A percentile compares a stretch with the other conserved stretches of the same genome.
These are phyloP conservation scores for Knufia fluminis DNA, from an alignment of 2,329 filamentous ascomycete species.

Conservation along the genomic window DNA sequence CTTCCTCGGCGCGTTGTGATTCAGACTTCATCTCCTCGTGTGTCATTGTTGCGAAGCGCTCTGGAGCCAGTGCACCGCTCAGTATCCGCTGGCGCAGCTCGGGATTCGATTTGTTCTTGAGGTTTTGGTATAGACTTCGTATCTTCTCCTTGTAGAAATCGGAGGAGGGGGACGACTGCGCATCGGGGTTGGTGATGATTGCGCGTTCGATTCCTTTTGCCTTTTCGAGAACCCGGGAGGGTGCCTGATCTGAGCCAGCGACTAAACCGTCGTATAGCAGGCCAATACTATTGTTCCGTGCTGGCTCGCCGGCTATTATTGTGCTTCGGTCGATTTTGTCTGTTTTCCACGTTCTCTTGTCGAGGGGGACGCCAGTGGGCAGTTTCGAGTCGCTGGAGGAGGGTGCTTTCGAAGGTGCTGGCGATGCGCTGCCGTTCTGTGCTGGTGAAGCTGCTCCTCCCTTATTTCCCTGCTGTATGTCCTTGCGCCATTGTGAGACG, in stretches of 20 bases:
- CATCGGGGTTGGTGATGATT: conserved; percentile 46
- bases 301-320: conserved; percentile 56
- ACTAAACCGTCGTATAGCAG: conserved; percentile 91
- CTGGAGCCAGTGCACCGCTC: conserved; percentile 59
- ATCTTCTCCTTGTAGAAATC: conserved; percentile 78
- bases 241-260: conserved; percentile 49
- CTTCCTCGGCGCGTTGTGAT: conserved; percentile 66
- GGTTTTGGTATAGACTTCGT: conserved; percentile 83
- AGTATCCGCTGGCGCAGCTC: conserved; percentile 69
- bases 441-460: conserved; percentile 17
- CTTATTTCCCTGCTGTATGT: conserved; percentile 50
- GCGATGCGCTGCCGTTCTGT: conserved; percentile 46
- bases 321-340: conserved; percentile 71
- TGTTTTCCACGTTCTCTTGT: conserved; percentile 72
- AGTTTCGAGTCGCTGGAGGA: conserved; percentile 24
- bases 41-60: conserved; percentile 74
- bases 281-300: conserved; percentile 77
- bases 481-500: conserved; percentile 77
- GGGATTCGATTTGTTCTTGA: conserved; percentile 84
- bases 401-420: conserved; percentile 23
- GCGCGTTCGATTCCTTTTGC: conserved; percentile 68
- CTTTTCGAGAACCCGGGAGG: conserved; percentile 57
- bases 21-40: conserved; percentile 85
- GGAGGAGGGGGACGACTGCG: conserved; percentile 55
- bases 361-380: conserved; percentile 43